phyloP scores from a whole-genome alignment of 768 basidiomycete species.

The Fomitopsis serialis region DNA sequence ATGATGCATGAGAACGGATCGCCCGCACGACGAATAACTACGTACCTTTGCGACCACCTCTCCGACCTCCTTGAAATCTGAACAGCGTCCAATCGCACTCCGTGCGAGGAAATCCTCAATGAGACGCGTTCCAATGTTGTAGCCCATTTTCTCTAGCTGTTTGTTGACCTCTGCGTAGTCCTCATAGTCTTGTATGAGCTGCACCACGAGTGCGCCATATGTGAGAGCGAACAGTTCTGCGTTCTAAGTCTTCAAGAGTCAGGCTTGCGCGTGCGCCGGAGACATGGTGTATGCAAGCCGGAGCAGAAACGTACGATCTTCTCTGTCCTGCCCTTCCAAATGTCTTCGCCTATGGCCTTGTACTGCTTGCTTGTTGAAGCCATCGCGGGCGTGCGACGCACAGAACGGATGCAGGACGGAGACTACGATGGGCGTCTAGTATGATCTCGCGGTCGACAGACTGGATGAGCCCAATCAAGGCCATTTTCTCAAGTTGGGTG shows the following conservation, averaged over 20 bases:
- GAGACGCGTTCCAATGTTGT: conserved; percentile 92
- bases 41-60: conserved; percentile 90
- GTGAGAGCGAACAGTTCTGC: conserved; percentile 96
- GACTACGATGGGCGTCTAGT: background rate
- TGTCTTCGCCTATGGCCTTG: conserved; percentile 87
- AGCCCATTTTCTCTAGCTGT: conserved; percentile 99
- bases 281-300: background rate
- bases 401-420: background rate
- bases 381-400: conserved; percentile 33
- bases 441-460: background rate
- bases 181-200: conserved; percentile 98
- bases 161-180: conserved; percentile 94
- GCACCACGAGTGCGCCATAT: conserved; percentile 96
- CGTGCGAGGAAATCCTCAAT: conserved; percentile 97
- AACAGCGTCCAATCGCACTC: conserved; percentile 85
- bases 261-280: conserved; percentile 2
- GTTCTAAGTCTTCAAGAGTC: conserved; percentile 50
- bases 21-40: conserved; percentile 1
- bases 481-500: background rate
- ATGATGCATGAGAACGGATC: background rate
- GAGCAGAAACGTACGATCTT: conserved; percentile 71
- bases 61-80: conserved; percentile 91
- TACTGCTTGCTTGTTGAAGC: conserved; percentile 77
- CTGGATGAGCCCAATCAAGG: background rate
- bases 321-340: conserved; percentile 92